Conservation (phyloP, 2,329 filamentous ascomycete genomes). For the Stachybotrys chartarum region DNA sequence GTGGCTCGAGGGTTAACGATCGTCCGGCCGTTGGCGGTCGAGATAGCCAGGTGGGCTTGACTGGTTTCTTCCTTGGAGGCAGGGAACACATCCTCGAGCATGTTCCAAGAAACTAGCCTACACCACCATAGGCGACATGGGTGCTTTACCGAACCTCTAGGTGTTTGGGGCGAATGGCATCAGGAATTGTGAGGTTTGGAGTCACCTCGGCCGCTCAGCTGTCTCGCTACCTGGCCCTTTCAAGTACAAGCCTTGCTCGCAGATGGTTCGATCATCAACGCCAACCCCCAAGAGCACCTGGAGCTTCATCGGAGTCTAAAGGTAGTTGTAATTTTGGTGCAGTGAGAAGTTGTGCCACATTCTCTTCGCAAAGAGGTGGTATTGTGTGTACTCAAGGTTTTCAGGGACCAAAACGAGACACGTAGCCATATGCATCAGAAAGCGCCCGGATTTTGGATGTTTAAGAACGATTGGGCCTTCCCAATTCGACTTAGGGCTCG, state of each 20-base stretch:
- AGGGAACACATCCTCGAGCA: not conserved
- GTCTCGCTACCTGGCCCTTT: not conserved
- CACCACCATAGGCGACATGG: not conserved
- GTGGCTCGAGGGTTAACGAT: not conserved
- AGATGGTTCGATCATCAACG: not conserved
- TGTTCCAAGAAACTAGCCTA: not conserved
- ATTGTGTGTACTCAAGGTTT: conserved; percentile 53
- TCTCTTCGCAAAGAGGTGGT: too few species aligned
- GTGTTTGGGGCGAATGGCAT: not conserved
- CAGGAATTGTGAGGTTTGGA: not conserved
- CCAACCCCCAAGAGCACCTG: not conserved
- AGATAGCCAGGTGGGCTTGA: not conserved
- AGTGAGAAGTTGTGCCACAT: too few species aligned
- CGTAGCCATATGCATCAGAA: too few species aligned
- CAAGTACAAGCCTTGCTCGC: not conserved
- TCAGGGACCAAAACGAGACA: too few species aligned
- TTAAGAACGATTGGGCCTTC: too few species aligned
- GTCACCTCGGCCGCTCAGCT: not conserved
- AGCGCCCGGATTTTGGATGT: too few species aligned
- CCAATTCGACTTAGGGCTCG: too few species aligned
- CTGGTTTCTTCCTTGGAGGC: not conserved
- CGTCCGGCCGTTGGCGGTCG: not conserved
- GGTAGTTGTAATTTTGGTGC: conserved; percentile 1
- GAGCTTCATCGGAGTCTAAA: not conserved
- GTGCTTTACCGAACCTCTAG: not conserved